phyloP scores from a whole-genome alignment of 768 basidiomycete species.

The Suillus luteus region DNA sequence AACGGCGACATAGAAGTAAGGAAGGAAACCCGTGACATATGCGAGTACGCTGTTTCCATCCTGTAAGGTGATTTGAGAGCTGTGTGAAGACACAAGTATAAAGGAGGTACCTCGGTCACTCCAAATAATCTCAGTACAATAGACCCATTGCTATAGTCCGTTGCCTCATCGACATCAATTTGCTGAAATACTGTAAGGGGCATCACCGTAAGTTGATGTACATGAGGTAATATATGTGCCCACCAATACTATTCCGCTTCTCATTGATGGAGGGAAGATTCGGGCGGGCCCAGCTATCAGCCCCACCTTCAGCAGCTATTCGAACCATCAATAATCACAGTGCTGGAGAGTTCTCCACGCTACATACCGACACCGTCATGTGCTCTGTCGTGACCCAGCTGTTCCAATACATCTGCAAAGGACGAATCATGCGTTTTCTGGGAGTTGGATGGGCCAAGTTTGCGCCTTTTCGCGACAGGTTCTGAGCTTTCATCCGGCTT shows the following conservation, averaged over 20 bases:
- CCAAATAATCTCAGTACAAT: slow-evolving; percentile 78
- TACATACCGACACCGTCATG: slow-evolving; percentile 45
- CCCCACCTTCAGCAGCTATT: slow-evolving; percentile 75
- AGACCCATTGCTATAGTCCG: slow-evolving; percentile 41
- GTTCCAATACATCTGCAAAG: slow-evolving; percentile 66
- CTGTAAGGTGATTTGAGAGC: slow-evolving; percentile 38
- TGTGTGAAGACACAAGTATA: not conserved
- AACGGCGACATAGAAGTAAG: slow-evolving; percentile 90
- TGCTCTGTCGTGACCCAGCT: slow-evolving; percentile 52
- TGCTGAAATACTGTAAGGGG: slow-evolving; percentile 82
- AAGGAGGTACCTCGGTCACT: slow-evolving; percentile 70
- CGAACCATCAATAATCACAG: slow-evolving; percentile 8
- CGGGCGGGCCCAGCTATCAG: slow-evolving; percentile 74
- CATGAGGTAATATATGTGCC: slow-evolving; percentile 22
- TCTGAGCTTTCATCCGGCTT: slow-evolving; percentile 27
- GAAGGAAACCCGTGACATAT: slow-evolving; percentile 78
- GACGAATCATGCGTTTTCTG: slow-evolving; percentile 39
- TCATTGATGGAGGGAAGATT: slow-evolving; percentile 53
- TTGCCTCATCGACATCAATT: slow-evolving; percentile 84
- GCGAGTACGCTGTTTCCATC: slow-evolving; percentile 88
- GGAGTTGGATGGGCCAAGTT: slow-evolving; percentile 41
- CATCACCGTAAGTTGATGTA: slow-evolving; percentile 1
- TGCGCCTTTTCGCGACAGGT: slow-evolving; percentile 58
- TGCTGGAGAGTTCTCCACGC: not conserved
- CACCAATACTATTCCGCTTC: slow-evolving; percentile 69